Conservation (phyloP, 1,284 basidiomycete species). For the Pseudozyma tsukubaensis region DNA sequence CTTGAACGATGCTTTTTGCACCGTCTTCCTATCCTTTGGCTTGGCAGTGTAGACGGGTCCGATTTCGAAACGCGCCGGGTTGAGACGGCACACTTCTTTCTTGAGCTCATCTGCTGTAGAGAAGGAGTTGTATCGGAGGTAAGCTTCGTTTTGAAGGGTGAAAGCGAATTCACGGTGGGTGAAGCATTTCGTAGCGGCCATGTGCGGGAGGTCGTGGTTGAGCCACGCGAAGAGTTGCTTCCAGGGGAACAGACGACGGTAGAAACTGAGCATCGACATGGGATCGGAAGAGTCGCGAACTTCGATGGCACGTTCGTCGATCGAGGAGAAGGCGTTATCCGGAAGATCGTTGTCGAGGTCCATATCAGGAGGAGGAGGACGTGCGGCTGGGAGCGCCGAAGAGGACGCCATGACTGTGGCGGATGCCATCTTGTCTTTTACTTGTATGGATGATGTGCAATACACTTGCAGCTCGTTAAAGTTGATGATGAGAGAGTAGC, state of each 20-base stretch:
- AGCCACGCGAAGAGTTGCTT: conserved; percentile 93
- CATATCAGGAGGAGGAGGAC: conserved; percentile 59
- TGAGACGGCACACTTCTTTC: conserved; percentile 74
- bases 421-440: conserved; percentile 51
- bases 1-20: conserved; percentile 80
- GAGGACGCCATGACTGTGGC: conserved; percentile 42
- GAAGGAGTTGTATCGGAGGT: conserved; percentile 94
- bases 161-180: conserved; percentile 93
- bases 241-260: conserved; percentile 92
- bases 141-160: conserved; percentile 89
- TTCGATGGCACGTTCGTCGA: conserved; percentile 64
- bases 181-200: conserved; percentile 74
- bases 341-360: conserved; percentile 51
- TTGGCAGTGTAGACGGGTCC: conserved; percentile 91
- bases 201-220: conserved; percentile 79
- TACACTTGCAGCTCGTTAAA: not conserved
- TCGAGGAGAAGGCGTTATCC: conserved; percentile 50
- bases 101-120: conserved; percentile 87
- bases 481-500: not conserved
- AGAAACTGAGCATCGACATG: conserved; percentile 86
- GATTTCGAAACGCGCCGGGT: conserved; percentile 84
- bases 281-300: conserved; percentile 72
- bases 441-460: too few relatives aligned
- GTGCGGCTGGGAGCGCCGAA: conserved; percentile 41
- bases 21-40: conserved; percentile 90